Conservation (phyloP, 106 monocot genomes). For the Dendrobium nobile region DNA sequence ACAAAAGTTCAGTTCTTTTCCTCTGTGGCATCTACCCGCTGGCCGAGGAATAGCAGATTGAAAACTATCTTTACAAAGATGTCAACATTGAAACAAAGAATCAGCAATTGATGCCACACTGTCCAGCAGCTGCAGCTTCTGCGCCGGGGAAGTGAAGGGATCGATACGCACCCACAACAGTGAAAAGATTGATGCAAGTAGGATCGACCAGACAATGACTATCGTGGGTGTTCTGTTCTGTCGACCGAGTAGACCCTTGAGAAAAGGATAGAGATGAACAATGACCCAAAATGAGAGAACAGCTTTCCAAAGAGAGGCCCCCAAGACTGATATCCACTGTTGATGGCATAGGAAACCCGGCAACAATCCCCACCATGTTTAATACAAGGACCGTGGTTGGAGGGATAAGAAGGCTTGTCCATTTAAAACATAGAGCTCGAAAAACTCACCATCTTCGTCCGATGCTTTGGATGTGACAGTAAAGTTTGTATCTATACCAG, state of each 20-base stretch:
- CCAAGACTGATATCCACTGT: constrained; percentile 75
- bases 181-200: constrained; percentile 61
- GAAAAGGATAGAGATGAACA: constrained; percentile 67
- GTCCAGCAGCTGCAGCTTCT: constrained; percentile 55
- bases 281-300: constrained; percentile 77
- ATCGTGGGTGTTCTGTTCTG: constrained; percentile 78
- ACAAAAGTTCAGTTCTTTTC: background rate
- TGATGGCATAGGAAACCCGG: constrained; percentile 59
- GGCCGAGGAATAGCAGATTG: background rate
- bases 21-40: background rate
- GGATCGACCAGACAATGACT: constrained; percentile 80
- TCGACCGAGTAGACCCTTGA: constrained; percentile 69
- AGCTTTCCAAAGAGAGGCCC: constrained; percentile 70
- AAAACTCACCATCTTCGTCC: constrained; percentile 64
- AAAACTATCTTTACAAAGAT: background rate
- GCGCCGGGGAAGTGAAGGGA: constrained; percentile 53
- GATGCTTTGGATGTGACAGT: constrained; percentile 86
- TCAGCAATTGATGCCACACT: constrained; percentile 70
- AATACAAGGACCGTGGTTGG: constrained; percentile 57
- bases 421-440: constrained; percentile 76
- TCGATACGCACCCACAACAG: constrained; percentile 66
- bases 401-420: constrained; percentile 62
- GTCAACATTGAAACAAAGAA: background rate
- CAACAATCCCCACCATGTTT: constrained; percentile 67
- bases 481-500: constrained; percentile 89